These are phyloP conservation scores for Solanum rostratum DNA, from an alignment of 257 asterid genomes.

Conservation along the genomic window DNA sequence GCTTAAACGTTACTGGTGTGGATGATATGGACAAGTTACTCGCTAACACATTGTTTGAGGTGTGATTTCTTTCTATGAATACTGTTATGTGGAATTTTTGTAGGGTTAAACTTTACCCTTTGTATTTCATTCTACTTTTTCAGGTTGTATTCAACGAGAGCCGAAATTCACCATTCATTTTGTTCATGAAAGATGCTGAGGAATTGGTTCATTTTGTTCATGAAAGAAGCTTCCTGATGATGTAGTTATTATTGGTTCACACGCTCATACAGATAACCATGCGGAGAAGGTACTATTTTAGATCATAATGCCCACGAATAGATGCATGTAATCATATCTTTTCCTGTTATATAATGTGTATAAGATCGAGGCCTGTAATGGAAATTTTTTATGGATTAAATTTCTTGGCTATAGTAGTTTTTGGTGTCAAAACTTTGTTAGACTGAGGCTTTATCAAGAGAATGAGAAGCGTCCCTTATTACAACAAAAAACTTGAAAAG, in stretches of 20 bases:
- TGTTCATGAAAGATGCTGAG: conserved; percentile 86
- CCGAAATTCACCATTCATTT: conserved; percentile 64
- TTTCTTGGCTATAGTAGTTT: background rate
- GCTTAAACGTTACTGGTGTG: conserved; percentile 42
- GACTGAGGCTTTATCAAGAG: background rate
- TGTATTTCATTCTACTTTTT: conserved; percentile 7
- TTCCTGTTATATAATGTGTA: background rate
- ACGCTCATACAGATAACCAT: conserved; percentile 49
- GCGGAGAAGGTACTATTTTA: conserved; percentile 58
- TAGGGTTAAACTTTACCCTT: background rate
- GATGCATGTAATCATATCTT: background rate
- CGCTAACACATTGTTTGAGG: conserved; percentile 75
- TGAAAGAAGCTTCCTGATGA: conserved; percentile 77
- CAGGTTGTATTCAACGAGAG: conserved; percentile 64
- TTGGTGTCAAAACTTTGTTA: background rate
- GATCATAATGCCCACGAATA: background rate
- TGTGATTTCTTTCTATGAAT: conserved; percentile 6
- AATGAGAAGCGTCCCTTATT: background rate
- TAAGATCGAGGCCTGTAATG: background rate
- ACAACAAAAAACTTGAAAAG: background rate
- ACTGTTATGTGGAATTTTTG: background rate
- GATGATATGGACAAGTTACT: conserved; percentile 64
- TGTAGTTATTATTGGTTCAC: conserved; percentile 67
- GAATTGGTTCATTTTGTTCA: conserved; percentile 72
- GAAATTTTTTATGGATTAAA: background rate